Evolutionary conservation across 441 rosid genomes (phyloP), one percentile per base, ranked within the genome.

Genomic region (Brassica balearica): DNA sequence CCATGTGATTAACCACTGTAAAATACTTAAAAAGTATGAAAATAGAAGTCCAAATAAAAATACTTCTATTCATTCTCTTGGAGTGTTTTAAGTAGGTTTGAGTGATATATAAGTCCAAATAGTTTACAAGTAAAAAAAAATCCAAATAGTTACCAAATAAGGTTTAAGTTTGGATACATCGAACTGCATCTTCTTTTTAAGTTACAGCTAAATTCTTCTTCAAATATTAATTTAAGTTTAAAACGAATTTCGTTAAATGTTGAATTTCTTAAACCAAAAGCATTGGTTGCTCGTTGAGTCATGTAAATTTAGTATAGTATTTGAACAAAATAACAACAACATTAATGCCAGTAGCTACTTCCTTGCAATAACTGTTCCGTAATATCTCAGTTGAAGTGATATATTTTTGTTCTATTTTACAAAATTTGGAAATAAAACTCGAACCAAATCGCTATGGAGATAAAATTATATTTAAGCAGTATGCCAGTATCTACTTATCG

Each of bases 311-410:
- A 71, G 71, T 71, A 38, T 70, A 15, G 65, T 10, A 29, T 65
- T 77, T 63, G 38, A 77, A 77, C 71, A 77, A 77, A 77, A 69
- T 32, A 70, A 77, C 23, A 70, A 77, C 69, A 76, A 29, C 34
- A 29, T 29, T 29, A 25, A 25, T 25, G 34, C 34, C 34, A 29
- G 34, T 29, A 25, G 27, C 34, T 29, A 0, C 34, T 61, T 61
- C 53, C 53, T 46, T 12, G 15, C 14, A 46, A 46, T 46, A 46
- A 46, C n/a, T 46, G 53, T 46, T 46, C 14, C 0, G 6, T 46
- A 43, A 9, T 43, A 46, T 46, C 15, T 46, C 53, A 29, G 34
- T 29, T 29, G 34, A 29, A 29, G 34, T 29, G 34, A 29, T 29
- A 29, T 29, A 29, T 29, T 29, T 29, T 5, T 29, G 34, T 29